Evolutionary conservation across 495 filamentous ascomycete species (phyloP), one percentile per base, ranked within the genome.

Genomic region (Tirmania nivea): DNA sequence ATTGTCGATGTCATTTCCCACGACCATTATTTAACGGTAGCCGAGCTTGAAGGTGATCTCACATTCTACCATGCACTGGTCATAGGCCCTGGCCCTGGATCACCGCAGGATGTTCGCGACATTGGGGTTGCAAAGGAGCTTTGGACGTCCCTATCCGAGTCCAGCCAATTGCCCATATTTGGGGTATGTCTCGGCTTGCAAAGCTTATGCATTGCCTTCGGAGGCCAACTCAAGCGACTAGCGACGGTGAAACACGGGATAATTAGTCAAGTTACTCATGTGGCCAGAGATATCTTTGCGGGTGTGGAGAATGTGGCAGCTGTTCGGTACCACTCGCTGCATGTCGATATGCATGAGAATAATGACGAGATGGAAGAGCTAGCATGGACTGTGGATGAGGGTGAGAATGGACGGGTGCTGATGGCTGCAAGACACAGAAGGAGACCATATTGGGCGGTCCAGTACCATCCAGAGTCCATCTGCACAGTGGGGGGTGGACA

Each of bases 161-260:
- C 69, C 9, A 62, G 81, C 34, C 10, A 80, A 6, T 52, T 89
- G 3, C 88, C 88, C 0, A 78, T 89, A 10, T 70, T 95, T 25
- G 90, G 90, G 1, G 86, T 97, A 39, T 97, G 89, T 60, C 72
- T 96, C 0, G 90, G 90, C 0, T 92, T 94, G 60, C 90, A 97
- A 66, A 87, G 80, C 60, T 65, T 97, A 51, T 78, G 78, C 21
- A 65, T 78, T 31, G 73, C 73, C 39, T 77, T 77, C 56, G 86
- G 86, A 1, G 78, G 77, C 0, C 62, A 65, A 6, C 75, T 94
- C 36, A 65, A 77, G 48, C 70, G 75, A 35, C 66, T 93, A 19
- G 64, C 67, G 14, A 72, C 76, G 39, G 84, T 84, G 3, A 70
- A 86, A 53, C 89, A 96, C 69, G 89, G 89, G 1, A 79, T 92